Base-by-base conservation (phyloP, 768 basidiomycete genomes). In the Lactifluus pinguis region DNA sequence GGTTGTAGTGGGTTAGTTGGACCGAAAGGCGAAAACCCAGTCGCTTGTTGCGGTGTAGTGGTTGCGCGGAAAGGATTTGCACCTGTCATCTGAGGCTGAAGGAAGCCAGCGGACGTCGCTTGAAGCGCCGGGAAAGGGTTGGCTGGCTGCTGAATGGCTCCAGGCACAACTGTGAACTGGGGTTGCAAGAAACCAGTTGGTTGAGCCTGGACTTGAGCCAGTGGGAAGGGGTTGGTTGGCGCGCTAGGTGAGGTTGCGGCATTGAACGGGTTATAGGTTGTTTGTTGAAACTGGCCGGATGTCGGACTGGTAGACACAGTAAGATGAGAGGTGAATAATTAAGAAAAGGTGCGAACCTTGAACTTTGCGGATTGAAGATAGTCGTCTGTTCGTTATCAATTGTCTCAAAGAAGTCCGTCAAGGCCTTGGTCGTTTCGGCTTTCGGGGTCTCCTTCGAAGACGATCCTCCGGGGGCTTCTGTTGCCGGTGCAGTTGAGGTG, bases 11-110 rank as follows among this genome's bases (percentile, higher is more conserved):
- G 53, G 44, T 39, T 58, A 17, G 29, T 29, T 9, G 59, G 61
- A 29, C 53, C 45, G 11, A 66, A 62, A 15, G 68, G 64, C 19
- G 59, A 63, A 29, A 62, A 6, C n/a, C 64, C 58, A 0, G 55
- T 54, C n/a, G 65, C 49, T 45, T 64, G 62, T 21, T 62, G 67
- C 21, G 68, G 65, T 17, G 65, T 61, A 79, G 85, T 80, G 66
- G 82, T 89, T 71, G 91, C 90, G 38, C 92, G 78, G 78, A 95
- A 95, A 9, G 91, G 92, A 72, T 93, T 94, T 47, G 77, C 66
- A 21, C 75, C 71, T 13, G 74, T 70, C 57, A 69, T 57, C 57
- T 86, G 83, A 17, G 85, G 79, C 68, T 79, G 81, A 53, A 76
- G 57, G 66, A 74, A 66, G 47, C 66, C 66, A 11, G 83, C 83